These are phyloP conservation scores for Salvia hispanica DNA, from an alignment of 257 asterid species.

Conservation along the genomic window DNA sequence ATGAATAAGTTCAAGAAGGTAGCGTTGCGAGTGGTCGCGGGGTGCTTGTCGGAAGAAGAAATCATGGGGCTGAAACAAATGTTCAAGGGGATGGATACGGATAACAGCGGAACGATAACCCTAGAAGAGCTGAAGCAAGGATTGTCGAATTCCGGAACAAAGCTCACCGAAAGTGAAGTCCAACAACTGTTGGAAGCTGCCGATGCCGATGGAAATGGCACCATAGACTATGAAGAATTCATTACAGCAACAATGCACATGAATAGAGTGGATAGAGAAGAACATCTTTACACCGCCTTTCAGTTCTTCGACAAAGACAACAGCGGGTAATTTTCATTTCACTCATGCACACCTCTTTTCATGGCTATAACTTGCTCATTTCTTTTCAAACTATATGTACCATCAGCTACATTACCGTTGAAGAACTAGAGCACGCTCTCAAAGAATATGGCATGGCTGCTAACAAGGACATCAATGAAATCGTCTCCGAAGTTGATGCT, in stretches of 20 bases:
- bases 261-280: conserved; percentile 97
- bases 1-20: conserved; percentile 61
- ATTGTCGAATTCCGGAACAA: conserved; percentile 50
- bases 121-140: conserved; percentile 54
- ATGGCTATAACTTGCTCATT: too few species aligned
- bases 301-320: conserved; percentile 94
- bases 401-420: conserved; percentile 63
- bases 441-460: conserved; percentile 62
- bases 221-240: conserved; percentile 94
- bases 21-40: conserved; percentile 62
- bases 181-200: conserved; percentile 69
- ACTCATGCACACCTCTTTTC: too few species aligned
- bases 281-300: conserved; percentile 97
- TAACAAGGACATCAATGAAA: conserved; percentile 58
- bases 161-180: conserved; percentile 47
- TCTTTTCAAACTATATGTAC: too few species aligned
- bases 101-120: conserved; percentile 47
- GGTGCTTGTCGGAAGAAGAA: conserved; percentile 55
- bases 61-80: conserved; percentile 50
- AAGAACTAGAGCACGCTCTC: conserved; percentile 77
- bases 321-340: conserved; percentile 60
- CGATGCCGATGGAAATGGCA: conserved; percentile 97
- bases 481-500: conserved; percentile 62
- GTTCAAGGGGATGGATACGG: conserved; percentile 52
- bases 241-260: conserved; percentile 96